These are phyloP conservation scores for Entoloma clypeatum DNA, from an alignment of 1,284 basidiomycete species.

Conservation along the genomic window DNA sequence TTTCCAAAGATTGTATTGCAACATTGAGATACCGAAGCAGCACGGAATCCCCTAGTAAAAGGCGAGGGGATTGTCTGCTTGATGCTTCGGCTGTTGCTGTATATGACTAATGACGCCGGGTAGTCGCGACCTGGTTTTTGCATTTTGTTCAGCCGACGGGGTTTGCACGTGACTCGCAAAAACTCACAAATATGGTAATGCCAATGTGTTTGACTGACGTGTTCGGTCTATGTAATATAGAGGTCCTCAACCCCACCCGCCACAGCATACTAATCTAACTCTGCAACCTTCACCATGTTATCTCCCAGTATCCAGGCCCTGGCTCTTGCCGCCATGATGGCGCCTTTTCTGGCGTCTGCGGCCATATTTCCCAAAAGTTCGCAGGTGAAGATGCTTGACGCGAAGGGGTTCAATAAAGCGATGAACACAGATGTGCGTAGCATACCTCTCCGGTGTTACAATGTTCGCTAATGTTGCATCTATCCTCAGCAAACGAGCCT, in stretches of 20 bases:
- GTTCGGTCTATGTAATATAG: no score
- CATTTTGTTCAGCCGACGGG: slow-evolving; percentile 24
- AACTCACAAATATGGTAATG: no score
- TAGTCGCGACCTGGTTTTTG: slow-evolving; percentile 14
- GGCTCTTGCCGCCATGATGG: slow-evolving; percentile 36
- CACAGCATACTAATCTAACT: no score
- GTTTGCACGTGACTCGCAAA: slow-evolving; percentile 10
- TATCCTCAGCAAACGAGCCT: slow-evolving; percentile 59
- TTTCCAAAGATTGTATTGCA: slow-evolving; percentile 30
- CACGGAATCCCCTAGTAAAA: slow-evolving; percentile 36
- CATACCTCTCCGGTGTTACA: slow-evolving; percentile 2
- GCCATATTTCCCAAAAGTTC: slow-evolving; percentile 71
- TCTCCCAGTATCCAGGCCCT: slow-evolving; percentile 20
- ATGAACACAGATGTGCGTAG: slow-evolving; percentile 74
- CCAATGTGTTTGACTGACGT: no score
- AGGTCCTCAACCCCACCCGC: no score
- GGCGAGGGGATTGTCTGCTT: slow-evolving; percentile 33
- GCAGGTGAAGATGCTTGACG: slow-evolving; percentile 72
- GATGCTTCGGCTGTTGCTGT: slow-evolving; percentile 27
- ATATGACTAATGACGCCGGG: fast-evolving
- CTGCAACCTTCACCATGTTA: slow-evolving; percentile 14
- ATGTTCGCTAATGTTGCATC: slow-evolving; percentile 5
- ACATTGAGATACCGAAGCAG: slow-evolving; percentile 24
- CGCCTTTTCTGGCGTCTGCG: slow-evolving; percentile 57
- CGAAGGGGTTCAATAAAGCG: slow-evolving; percentile 66